A percentile compares a stretch with the other conserved stretches of the same genome.
These are phyloP conservation scores for Leccinum incarnatum DNA, from an alignment of 768 basidiomycete genomes.

Conservation along the genomic window DNA sequence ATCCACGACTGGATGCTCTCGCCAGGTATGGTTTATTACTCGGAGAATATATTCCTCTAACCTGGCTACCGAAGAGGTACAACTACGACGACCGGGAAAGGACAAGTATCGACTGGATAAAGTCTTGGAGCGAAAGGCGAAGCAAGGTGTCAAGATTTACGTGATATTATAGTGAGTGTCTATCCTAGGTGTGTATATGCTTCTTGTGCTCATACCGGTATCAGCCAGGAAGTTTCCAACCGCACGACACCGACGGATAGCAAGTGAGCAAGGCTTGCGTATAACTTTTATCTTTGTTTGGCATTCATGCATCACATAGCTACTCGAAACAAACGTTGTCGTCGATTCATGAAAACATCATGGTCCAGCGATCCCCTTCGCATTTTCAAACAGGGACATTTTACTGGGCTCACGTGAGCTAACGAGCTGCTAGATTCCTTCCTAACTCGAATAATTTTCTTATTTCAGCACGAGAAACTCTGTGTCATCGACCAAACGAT, in stretches of 20 bases:
- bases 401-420: constrained; percentile 94
- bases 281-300: constrained; percentile 4
- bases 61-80: constrained; percentile 54
- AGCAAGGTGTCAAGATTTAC: constrained; percentile 93
- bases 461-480: constrained; percentile 86
- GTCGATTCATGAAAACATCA: constrained; percentile 84
- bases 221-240: constrained; percentile 92
- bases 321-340: constrained; percentile 85
- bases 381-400: constrained; percentile 98
- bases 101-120: constrained; percentile 84
- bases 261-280: constrained; percentile 51
- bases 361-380: constrained; percentile 95
- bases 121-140: constrained; percentile 85
- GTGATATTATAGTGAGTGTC: constrained; percentile 84
- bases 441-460: background rate
- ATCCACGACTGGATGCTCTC: constrained; percentile 99
- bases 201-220: constrained; percentile 5
- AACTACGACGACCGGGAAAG: constrained; percentile 81
- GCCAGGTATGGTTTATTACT: constrained; percentile 52
- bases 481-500: constrained; percentile 97
- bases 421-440: background rate
- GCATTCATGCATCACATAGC: constrained; percentile 34
- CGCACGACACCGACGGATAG: constrained; percentile 93
- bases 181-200: background rate
- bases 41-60: background rate